Base-by-base conservation (phyloP, 2,329 filamentous ascomycete genomes). In the Colletotrichum sp. region DNA sequence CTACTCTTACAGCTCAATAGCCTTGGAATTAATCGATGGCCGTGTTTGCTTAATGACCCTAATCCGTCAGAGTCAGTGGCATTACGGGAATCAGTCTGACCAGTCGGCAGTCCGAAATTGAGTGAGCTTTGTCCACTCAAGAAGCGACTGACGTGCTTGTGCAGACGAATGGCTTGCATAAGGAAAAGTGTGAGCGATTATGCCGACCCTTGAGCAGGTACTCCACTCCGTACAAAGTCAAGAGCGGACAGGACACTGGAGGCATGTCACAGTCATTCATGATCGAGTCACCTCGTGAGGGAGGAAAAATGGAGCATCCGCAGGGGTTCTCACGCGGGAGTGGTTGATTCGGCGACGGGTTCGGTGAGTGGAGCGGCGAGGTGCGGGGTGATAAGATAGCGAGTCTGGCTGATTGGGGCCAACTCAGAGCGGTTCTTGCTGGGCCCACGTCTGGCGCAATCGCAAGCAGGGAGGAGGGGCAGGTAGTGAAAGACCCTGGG, bases 371-470 rank as follows among this genome's bases (percentile, higher is more conserved):
- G 74, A 27, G 8, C 66, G 8, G 39, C 39, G 7, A 7, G 43
- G 66, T 67, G 76, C 76, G 74, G 76, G 76, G 76, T 74, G 74
- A 77, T 74, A 77, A 77, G 76, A 77, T 76, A 71, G 30, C 36
- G 36, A 67, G 39, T 48, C 22, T 36, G 18, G 25, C 16, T 75
- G 74, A 76, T 71, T 76, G 74, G 74, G 55, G 74, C 74, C 74
- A 76, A 22, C 74, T 76, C 74, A 76, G 27, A 27, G 27, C 36
- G 30, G 70, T 62, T 43, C 32, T 70, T 64, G 62, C 64, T 68
- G 73, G 73, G 34, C 32, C 64, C 55, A 64, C 60, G 60, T 43
- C 66, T 27, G n/a, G 15, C 58, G 28, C 39, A 48, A n/a, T 32
- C n/a, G 18, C 58, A 32, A 28, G 27, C 22, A 60, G 56, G 58